These are phyloP conservation scores for Microthlaspi erraticum DNA, from an alignment of 345 rosid species.

Conservation along the genomic window DNA sequence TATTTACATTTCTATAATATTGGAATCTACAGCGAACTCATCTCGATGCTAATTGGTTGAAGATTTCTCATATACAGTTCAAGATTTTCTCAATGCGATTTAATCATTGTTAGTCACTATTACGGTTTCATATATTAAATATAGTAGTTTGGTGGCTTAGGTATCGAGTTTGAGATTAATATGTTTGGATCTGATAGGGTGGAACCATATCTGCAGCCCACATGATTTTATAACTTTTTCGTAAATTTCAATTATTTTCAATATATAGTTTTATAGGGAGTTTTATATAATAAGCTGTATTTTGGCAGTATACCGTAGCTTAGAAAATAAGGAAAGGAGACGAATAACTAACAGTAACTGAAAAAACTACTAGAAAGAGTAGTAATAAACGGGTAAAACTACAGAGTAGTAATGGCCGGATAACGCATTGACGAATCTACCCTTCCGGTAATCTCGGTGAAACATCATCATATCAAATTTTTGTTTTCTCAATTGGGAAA, in stretches of 20 bases:
- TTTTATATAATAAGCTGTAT: not conserved
- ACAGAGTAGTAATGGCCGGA: conserved; percentile 15
- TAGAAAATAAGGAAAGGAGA: not conserved
- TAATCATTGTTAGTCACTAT: not conserved
- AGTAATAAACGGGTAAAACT: not conserved
- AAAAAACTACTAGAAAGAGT: not conserved
- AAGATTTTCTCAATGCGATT: not conserved
- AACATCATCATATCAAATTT: conserved; percentile 15
- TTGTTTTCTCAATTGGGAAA: not conserved
- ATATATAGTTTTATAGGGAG: not conserved
- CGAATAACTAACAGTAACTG: conserved; percentile 11
- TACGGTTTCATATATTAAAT: not conserved
- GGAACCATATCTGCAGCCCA: conserved; percentile 8
- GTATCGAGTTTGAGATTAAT: not conserved
- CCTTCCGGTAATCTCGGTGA: conserved; percentile 36
- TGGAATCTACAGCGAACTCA: not conserved
- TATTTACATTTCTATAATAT: not conserved
- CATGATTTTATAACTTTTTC: conserved; percentile 9
- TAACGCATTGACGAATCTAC: not conserved
- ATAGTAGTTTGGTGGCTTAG: not conserved
- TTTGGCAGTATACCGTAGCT: conserved; percentile 4
- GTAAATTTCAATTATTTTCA: not conserved
- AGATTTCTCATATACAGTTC: not conserved
- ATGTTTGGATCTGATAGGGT: conserved; percentile 28
- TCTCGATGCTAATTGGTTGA: not conserved